Conservation (phyloP, 2,329 filamentous ascomycete species). For the Monilinia fructicola region DNA sequence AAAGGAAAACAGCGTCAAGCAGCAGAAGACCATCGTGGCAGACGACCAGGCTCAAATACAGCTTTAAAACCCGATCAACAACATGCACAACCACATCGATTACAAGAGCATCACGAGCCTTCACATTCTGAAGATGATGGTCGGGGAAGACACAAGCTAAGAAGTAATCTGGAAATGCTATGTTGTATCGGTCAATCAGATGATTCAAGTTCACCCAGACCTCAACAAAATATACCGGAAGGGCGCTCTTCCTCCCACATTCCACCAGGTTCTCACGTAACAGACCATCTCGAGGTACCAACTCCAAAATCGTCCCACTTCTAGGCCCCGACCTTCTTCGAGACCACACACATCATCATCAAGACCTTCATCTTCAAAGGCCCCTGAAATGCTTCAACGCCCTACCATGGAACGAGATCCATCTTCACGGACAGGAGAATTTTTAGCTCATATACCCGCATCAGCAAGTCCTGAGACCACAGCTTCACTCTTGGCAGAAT, state of each 20-base stretch:
- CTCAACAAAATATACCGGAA: conserved; percentile 26
- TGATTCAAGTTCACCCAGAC: conserved; percentile 34
- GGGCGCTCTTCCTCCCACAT: conserved; percentile 26
- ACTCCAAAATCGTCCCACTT: conserved; percentile 21
- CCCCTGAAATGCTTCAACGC: conserved; percentile 28
- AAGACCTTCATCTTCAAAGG: conserved; percentile 19
- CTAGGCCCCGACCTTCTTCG: conserved; percentile 3
- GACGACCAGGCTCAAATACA: conserved; percentile 27
- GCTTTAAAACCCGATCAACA: conserved; percentile 33
- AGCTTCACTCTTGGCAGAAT: conserved; percentile 70
- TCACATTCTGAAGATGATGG: conserved; percentile 1
- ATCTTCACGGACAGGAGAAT: conserved; percentile 43
- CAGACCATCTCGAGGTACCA: conserved; percentile 22
- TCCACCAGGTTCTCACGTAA: conserved; percentile 16
- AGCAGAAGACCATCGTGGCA: conserved; percentile 20
- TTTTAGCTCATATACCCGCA: conserved; percentile 69
- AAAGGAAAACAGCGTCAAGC: conserved; percentile 32
- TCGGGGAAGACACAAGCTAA: conserved; percentile 27
- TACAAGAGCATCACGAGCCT: conserved; percentile 4
- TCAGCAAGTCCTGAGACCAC: conserved; percentile 65
- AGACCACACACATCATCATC: conserved; percentile 24
- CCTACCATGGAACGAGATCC: conserved; percentile 36
- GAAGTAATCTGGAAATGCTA: conserved; percentile 32
- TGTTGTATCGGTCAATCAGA: conserved; percentile 39
- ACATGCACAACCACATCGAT: conserved; percentile 8